phyloP scores from a whole-genome alignment of 345 rosid species.

The Rhizophora apiculata region DNA sequence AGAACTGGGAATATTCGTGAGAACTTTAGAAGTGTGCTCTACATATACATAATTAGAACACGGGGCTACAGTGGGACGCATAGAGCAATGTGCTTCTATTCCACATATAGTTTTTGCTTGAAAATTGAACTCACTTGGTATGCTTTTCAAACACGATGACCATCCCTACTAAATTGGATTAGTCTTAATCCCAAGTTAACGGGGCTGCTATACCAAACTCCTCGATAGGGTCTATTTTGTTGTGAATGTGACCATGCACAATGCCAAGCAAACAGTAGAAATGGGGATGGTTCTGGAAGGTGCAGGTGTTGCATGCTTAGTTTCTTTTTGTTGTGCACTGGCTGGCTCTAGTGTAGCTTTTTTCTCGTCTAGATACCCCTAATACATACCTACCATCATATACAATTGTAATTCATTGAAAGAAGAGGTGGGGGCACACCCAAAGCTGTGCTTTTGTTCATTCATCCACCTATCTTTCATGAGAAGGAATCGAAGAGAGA shows the following conservation, averaged over 20 bases:
- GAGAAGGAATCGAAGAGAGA: constrained; percentile 3
- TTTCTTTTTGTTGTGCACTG: background rate
- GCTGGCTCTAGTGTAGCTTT: constrained; percentile 3
- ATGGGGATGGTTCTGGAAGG: background rate
- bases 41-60: too few species aligned
- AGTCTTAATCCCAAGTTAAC: too few species aligned
- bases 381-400: constrained; percentile 31
- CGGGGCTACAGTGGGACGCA: too few species aligned
- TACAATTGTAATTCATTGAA: constrained; percentile 11
- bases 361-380: constrained; percentile 26
- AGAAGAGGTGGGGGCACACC: constrained; percentile 28
- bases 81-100: too few species aligned
- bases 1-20: background rate
- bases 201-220: too few species aligned
- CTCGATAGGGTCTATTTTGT: too few species aligned
- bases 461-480: constrained; percentile 26
- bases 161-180: too few species aligned
- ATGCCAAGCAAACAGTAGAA: background rate
- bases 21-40: too few species aligned
- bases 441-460: constrained; percentile 22
- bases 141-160: too few species aligned
- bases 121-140: too few species aligned
- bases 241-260: background rate
- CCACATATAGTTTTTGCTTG: too few species aligned
- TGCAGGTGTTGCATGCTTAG: constrained; percentile 2